A percentile compares a stretch with the other conserved stretches of the same genome.
phyloP scores from a whole-genome alignment of 2,329 filamentous ascomycete species.

The Clonostachys byssicola region DNA sequence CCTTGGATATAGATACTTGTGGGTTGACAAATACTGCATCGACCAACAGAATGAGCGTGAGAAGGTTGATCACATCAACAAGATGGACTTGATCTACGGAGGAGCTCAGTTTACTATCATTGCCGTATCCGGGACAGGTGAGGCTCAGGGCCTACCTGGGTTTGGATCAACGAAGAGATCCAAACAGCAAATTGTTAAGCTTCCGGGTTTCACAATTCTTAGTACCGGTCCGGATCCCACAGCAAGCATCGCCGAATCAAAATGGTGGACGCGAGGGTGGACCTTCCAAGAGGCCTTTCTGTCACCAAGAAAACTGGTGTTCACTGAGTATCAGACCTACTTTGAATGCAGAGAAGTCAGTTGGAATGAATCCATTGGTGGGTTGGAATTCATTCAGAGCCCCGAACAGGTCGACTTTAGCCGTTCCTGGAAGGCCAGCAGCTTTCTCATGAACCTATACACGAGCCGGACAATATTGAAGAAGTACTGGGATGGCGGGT shows the following conservation, averaged over 20 bases:
- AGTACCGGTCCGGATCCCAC: too few relatives aligned
- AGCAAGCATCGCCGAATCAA: background rate
- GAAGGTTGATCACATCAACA: constrained; percentile 11
- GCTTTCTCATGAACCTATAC: too few relatives aligned
- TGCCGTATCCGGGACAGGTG: constrained; percentile 6
- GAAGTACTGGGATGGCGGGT: too few relatives aligned
- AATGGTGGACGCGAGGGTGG: background rate
- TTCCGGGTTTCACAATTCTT: background rate
- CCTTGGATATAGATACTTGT: constrained; percentile 13
- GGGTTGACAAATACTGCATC: constrained; percentile 19
- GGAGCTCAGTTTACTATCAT: constrained; percentile 13
- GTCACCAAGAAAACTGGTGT: background rate
- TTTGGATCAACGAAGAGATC: background rate
- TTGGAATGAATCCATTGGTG: too few relatives aligned
- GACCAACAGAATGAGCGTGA: constrained; percentile 14
- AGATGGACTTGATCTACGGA: constrained; percentile 16
- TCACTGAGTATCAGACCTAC: background rate
- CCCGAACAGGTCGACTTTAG: too few relatives aligned
- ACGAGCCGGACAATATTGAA: too few relatives aligned
- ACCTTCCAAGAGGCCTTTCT: background rate
- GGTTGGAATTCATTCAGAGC: too few relatives aligned
- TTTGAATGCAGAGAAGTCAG: background rate
- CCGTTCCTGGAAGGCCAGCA: too few relatives aligned
- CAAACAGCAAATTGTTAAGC: background rate
- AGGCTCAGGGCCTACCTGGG: constrained; percentile 1